phyloP scores from a whole-genome alignment of 176 grass and related monocot species.

The Paspalum vaginatum region DNA sequence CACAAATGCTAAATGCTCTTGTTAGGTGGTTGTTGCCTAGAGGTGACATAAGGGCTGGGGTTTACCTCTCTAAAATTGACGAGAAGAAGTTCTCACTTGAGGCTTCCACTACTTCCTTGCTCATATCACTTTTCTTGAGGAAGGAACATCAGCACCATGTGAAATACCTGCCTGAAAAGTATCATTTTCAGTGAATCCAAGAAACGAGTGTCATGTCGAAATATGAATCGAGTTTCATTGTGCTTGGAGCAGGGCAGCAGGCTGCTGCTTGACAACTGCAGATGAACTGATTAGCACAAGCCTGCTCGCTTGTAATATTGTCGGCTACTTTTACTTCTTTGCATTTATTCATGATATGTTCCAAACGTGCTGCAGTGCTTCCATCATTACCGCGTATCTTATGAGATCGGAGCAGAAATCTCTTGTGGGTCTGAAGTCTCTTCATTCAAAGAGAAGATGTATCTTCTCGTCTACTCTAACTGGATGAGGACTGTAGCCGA shows the following conservation, averaged over 20 bases:
- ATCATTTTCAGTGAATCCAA: no score
- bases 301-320: not conserved
- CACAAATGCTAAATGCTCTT: not conserved
- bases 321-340: not conserved
- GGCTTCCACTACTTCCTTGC: not conserved
- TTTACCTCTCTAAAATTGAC: not conserved
- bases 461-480: not conserved
- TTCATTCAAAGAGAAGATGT: not conserved
- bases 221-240: no score
- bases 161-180: no score
- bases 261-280: not conserved
- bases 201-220: no score
- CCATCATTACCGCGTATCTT: conserved; percentile 74
- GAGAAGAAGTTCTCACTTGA: no score
- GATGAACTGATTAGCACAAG: not conserved
- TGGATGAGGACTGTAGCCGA: no score
- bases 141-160: no score
- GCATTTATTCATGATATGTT: conserved; percentile 22
- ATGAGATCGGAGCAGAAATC: conserved; percentile 93
- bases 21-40: not conserved
- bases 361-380: conserved; percentile 61
- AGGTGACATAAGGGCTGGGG: not conserved
- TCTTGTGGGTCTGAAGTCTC: conserved; percentile 62
- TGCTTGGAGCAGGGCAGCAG: no score
- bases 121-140: no score